These are phyloP conservation scores for Talaromyces sp. DNA, from an alignment of 2,329 filamentous ascomycete species.

Conservation along the genomic window DNA sequence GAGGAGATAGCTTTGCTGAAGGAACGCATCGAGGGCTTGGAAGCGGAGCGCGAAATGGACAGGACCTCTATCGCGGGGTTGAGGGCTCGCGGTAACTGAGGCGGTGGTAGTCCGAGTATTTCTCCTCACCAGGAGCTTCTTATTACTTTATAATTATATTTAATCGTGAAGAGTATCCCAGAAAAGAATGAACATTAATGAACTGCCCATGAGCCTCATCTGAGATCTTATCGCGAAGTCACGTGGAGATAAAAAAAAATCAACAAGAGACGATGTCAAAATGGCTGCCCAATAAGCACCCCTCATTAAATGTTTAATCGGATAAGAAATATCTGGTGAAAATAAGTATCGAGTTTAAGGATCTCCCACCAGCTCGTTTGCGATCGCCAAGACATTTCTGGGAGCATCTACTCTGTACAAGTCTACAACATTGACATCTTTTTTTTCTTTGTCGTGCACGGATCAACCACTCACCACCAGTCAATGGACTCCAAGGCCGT, in stretches of 20 bases:
- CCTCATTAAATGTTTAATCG: not conserved
- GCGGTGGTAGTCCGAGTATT: not conserved
- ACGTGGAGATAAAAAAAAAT: conserved; percentile 3
- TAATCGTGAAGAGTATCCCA: not conserved
- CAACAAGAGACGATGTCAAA: not conserved
- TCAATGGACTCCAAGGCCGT: conserved; percentile 16
- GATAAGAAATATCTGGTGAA: not conserved
- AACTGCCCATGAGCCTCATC: not conserved
- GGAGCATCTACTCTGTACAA: not conserved
- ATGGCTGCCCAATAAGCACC: conserved; percentile 1
- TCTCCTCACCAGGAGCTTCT: not conserved
- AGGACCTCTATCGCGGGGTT: conserved; percentile 39
- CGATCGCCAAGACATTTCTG: not conserved
- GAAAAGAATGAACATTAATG: not conserved
- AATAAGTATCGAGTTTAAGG: not conserved
- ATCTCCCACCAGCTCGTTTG: not conserved
- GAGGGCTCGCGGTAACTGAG: conserved; percentile 14
- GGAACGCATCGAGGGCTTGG: conserved; percentile 55
- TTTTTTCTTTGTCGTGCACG: conserved; percentile 5
- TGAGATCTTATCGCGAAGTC: not conserved
- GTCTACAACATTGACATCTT: not conserved
- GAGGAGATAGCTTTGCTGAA: conserved; percentile 60
- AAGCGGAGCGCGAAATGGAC: conserved; percentile 52
- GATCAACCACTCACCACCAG: conserved; percentile 1
- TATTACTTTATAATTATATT: not conserved